A percentile compares a stretch with the other conserved stretches of the same genome.
Conservation (phyloP, 495 filamentous ascomycete genomes). For the Penicillium cataractarum region DNA sequence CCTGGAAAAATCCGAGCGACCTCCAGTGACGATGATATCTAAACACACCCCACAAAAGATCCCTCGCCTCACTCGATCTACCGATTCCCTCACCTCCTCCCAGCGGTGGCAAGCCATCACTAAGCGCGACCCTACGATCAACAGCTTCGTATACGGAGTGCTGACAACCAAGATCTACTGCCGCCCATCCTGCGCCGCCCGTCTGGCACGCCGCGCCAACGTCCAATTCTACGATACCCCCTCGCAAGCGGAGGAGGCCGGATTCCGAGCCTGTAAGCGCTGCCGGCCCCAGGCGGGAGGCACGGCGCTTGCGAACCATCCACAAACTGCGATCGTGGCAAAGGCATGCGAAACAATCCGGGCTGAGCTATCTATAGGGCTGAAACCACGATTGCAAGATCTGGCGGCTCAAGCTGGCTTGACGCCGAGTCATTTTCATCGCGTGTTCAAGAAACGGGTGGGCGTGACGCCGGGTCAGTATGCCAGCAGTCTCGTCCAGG, state of each 20-base stretch:
- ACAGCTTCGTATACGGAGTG: slow-evolving; percentile 64
- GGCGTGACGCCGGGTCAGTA: slow-evolving; percentile 66
- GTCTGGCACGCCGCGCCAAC: slow-evolving; percentile 64
- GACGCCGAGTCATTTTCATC: slow-evolving; percentile 65
- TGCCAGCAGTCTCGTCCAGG: slow-evolving; percentile 22
- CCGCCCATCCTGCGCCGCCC: slow-evolving; percentile 61
- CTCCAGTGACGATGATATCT: neutral
- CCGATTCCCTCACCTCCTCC: slow-evolving; percentile 29
- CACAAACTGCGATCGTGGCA: slow-evolving; percentile 47
- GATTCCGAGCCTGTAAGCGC: slow-evolving; percentile 66
- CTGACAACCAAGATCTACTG: slow-evolving; percentile 67
- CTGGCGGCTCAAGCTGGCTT: slow-evolving; percentile 57
- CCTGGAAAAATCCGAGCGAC: neutral
- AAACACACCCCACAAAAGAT: slow-evolving; percentile 24
- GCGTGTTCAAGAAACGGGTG: slow-evolving; percentile 61
- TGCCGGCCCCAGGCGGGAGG: slow-evolving; percentile 56
- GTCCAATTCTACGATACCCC: slow-evolving; percentile 60
- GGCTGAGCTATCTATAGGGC: slow-evolving; percentile 28
- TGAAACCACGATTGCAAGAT: slow-evolving; percentile 49
- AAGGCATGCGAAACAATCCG: slow-evolving; percentile 47
- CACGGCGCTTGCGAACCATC: slow-evolving; percentile 41
- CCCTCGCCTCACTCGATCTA: slow-evolving; percentile 30
- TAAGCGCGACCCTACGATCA: slow-evolving; percentile 52
- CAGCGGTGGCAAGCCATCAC: slow-evolving; percentile 61
- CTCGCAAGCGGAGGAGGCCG: slow-evolving; percentile 56